Evolutionary conservation across 179 eudicot species (phyloP), one percentile per base, ranked within the genome.

Genomic region (Heliamphora pulchella): DNA sequence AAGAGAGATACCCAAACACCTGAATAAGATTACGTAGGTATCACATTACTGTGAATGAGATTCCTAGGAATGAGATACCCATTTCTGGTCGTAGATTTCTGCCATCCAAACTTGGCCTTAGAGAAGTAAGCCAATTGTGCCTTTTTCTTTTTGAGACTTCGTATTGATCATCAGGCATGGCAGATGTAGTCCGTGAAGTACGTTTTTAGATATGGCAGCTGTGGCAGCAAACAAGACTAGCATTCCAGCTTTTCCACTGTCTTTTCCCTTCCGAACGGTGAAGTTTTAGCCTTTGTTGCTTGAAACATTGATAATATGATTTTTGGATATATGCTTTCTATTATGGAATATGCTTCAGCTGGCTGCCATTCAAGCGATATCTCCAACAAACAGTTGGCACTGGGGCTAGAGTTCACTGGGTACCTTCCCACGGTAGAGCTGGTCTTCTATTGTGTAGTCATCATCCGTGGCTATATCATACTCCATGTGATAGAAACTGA

Each of bases 361-460:
- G 74, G 54, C 74, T 51, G n/a, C 41, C 15, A 50, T 72, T 72
- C 59, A 51, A 47, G 76, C 43, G 76, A 51, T 9, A 51, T 22
- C 46, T 72, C 44, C 44, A 55, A 22, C 59, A 51, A 72, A 51
- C 61, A 13, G 43, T 55, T 74, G 64, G 76, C 48, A n/a, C 76
- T 54, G 20, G 75, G 5, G 18, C 10, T 72, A 51, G 58, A 72
- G 59, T 72, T 72, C 76, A 51, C 61, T 50, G 39, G 54, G 13
- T 70, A 46, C 73, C 73, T 69, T 70, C 54, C n/a, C 20, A 70
- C 22, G 9, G 55, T 70, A 68, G 72, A 46, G 72, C 72, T 68
- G 72, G 72, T 68, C 20, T 68, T 68, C 50, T 68, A 8, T 68
- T 43, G 18, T 43, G 51, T 48, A 6, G 51, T 48, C 51, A 48